Evolutionary conservation across 148 eudicot species (phyloP).

Genomic region (Amaranthus palmeri): DNA sequence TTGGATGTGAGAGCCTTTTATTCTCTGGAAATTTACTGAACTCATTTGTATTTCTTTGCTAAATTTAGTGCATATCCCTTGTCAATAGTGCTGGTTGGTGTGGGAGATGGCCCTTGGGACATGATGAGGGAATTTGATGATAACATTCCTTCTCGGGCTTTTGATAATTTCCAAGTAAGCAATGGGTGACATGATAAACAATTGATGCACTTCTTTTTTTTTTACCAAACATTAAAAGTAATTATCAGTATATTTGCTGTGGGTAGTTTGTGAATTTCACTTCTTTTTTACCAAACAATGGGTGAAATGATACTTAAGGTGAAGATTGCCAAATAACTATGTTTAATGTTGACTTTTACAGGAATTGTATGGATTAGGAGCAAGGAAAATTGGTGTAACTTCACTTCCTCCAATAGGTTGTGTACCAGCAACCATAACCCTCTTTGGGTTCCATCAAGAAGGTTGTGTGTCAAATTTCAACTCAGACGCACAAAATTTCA

Average conservation of each 20-base stretch:
- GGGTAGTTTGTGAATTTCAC: slow-evolving; percentile 93
- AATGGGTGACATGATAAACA: slow-evolving; percentile 7
- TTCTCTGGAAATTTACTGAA: background rate
- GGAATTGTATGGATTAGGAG: slow-evolving; percentile 72
- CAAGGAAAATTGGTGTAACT: slow-evolving; percentile 85
- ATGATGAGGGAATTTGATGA: slow-evolving; percentile 98
- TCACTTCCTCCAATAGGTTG: slow-evolving; percentile 91
- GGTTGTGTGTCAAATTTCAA: slow-evolving; percentile 74
- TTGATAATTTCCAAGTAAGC: slow-evolving; percentile 95
- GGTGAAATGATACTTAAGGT: too few species aligned
- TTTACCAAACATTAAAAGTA: background rate
- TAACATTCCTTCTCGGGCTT: slow-evolving; percentile 90
- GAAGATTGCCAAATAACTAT: background rate
- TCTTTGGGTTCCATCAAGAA: slow-evolving; percentile 52
- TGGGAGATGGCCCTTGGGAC: slow-evolving; percentile 99
- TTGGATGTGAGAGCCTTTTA: too few species aligned
- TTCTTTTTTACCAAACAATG: too few species aligned
- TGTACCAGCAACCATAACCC: slow-evolving; percentile 59
- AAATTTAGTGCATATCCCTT: slow-evolving; percentile 75
- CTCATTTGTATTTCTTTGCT: background rate
- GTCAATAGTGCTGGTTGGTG: slow-evolving; percentile 92
- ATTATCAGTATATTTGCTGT: slow-evolving; percentile 8
- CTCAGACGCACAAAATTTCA: slow-evolving; percentile 62
- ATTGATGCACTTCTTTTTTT: background rate
- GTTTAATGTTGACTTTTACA: slow-evolving; percentile 17